phyloP scores from a whole-genome alignment of 148 eudicot species.

The Amaranthus cruentus region DNA sequence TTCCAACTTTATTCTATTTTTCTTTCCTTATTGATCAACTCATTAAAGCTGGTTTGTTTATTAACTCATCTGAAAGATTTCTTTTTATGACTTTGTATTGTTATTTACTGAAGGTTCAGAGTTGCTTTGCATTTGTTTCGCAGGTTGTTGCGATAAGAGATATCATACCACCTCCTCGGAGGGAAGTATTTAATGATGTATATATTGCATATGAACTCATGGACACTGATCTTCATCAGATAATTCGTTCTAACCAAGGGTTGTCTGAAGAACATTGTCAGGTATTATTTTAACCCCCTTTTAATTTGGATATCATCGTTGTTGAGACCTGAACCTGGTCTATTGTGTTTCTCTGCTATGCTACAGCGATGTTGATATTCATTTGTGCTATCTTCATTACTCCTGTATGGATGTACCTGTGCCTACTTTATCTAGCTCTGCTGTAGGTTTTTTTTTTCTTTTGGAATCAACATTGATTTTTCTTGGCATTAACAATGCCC shows the following conservation, averaged over 20 bases:
- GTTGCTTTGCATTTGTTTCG: constrained; percentile 21
- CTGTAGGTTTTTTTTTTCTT: background rate
- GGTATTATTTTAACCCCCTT: constrained; percentile 33
- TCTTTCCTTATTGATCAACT: background rate
- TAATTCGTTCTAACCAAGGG: constrained; percentile 86
- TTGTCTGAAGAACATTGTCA: constrained; percentile 94
- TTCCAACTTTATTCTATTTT: background rate
- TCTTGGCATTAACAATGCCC: too few species aligned
- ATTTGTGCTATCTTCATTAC: background rate
- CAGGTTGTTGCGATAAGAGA: constrained; percentile 95
- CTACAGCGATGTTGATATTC: background rate
- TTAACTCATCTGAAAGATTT: background rate
- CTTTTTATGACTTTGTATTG: background rate
- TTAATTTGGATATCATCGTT: background rate
- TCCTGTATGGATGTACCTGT: background rate
- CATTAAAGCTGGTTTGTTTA: background rate
- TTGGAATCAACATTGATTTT: background rate
- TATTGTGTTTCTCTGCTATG: background rate
- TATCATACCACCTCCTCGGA: constrained; percentile 85
- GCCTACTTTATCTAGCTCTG: background rate
- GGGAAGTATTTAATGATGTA: constrained; percentile 79
- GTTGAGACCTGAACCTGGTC: background rate
- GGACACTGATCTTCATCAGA: constrained; percentile 98
- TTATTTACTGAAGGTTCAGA: background rate
- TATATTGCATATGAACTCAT: constrained; percentile 93